phyloP scores from a whole-genome alignment of 2,329 filamentous ascomycete genomes.

The Aspergillus pseudoterreus region DNA sequence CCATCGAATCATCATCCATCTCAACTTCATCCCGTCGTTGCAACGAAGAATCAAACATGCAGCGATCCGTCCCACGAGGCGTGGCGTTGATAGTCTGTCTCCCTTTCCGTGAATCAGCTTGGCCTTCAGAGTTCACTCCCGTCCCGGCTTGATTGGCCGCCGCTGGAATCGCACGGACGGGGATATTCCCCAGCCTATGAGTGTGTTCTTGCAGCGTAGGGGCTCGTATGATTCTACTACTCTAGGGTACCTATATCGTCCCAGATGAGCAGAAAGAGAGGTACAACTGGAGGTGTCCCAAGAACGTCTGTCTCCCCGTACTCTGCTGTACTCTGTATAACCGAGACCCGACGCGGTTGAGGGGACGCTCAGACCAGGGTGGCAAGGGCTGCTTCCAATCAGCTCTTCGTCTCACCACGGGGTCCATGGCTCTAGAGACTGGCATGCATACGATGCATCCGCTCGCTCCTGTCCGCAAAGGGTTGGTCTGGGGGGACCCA shows the following conservation, averaged over 20 bases:
- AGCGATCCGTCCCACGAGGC: constrained; percentile 14
- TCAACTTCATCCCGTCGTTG: neutral
- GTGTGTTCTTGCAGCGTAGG: neutral
- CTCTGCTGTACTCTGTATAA: neutral
- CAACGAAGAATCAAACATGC: constrained; percentile 2
- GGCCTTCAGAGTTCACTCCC: neutral
- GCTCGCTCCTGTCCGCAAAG: neutral
- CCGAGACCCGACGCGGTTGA: neutral
- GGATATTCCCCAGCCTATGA: neutral
- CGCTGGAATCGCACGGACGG: neutral
- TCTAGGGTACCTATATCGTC: neutral
- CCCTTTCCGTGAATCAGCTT: neutral
- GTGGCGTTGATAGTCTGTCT: constrained; percentile 3
- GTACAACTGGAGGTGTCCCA: neutral
- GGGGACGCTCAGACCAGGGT: neutral
- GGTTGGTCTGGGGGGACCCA: neutral
- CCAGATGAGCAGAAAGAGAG: neutral
- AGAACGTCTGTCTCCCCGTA: neutral
- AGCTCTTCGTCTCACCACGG: no score
- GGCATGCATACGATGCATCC: constrained; percentile 1
- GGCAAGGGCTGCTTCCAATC: no score
- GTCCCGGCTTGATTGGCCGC: neutral
- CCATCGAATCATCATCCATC: neutral
- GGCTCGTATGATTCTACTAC: neutral
- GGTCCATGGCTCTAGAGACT: neutral